Base-by-base conservation (phyloP, 129 eudicot genomes). In the Escallonia herrerae region DNA sequence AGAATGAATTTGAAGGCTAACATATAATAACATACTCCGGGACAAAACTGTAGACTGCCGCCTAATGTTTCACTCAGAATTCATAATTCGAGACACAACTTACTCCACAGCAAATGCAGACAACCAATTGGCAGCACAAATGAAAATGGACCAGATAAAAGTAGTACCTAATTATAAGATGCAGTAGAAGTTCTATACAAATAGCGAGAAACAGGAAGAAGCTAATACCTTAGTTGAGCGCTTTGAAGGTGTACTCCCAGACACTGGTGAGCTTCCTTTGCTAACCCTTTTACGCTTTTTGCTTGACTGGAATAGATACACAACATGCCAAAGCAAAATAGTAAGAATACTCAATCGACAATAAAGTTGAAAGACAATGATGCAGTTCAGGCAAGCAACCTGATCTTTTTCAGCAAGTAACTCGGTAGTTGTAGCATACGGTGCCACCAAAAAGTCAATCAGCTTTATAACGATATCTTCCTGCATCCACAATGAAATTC, bases 401-500 rank as follows among this genome's bases (percentile, higher is more conserved):
- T 80, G 95, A 5, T 94, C 97, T 72, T 89, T 86, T 58, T 89
- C 99, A 64, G 93, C 76, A 50, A 86, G 90, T 59, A 80, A 64
- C n/a, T 86, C 97, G 7, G 82, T 68, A 42, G 90, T 80, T 14
- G 99, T 89, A 48, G 87, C 86, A 76, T 86, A 90, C 72, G 99
- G 99, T 46, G 77, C 80, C 73, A 71, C 73, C 95, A 94, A 72
- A 75, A 94, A 94, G 11, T 89, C 97, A 33, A 94, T 63, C 83
- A 94, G 82, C 85, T 89, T 94, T 7, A 67, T 65, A 61, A 94
- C 73, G 48, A 94, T 77, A 55, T 94, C 99, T 67, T 94, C 99
- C 99, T 94, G 87, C 65, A 62, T 48, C 69, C 62, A 55, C 4
- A 60, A 67, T 44, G 55, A 51, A 64, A 63, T 9, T 41, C 15